Evolutionary conservation across 148 eudicot species (phyloP), one percentile per base, ranked within the genome.

Genomic region (Cornus controversa): DNA sequence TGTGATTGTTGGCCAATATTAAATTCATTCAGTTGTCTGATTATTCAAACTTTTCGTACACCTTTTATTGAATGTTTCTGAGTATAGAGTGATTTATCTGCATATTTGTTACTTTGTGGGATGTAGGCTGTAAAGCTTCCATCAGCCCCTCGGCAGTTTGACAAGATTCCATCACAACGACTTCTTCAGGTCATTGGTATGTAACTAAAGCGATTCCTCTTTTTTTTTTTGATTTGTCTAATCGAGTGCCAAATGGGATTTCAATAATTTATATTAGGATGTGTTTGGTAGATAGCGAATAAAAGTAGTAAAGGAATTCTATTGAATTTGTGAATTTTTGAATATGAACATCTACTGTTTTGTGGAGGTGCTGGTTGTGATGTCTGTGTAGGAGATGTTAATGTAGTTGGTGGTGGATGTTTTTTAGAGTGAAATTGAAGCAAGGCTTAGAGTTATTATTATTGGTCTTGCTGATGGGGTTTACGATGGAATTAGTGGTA

Each of bases 181-280:
- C 89, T 93, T 83, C 97, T 96, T 74, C 99, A 93, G 88, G 86
- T 96, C 79, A 80, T 89, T 75, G 99, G 99, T 96, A 92, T 74
- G 85, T 73, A 34, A 64, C 64, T 77, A 50, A 25, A 23, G n/a
- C 58, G 28, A 50, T 26, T 58, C 26, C 29, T 6, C 22, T 2
- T 9, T 40, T 40, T 40, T 2, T 28, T 34, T 16, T 8, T 37
- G 65, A 23, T 20, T 75, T 40, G 63, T n/a, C 31, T 37, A 63
- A 36, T 16, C 34, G 22, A 24, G 13, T 11, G 20, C 20, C 18
- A 50, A 11, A 50, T 50, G 20, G 18, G 4, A 15, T 50, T 40
- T 40, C 18, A 15, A 3, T 50, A 50, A 15, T 13, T 67, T 29
- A 67, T 23, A 27, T 73, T 58, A 31, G 50, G 67, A 31, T 60